These are phyloP conservation scores for Trametes meyenii DNA, from an alignment of 768 basidiomycete species.

Conservation along the genomic window DNA sequence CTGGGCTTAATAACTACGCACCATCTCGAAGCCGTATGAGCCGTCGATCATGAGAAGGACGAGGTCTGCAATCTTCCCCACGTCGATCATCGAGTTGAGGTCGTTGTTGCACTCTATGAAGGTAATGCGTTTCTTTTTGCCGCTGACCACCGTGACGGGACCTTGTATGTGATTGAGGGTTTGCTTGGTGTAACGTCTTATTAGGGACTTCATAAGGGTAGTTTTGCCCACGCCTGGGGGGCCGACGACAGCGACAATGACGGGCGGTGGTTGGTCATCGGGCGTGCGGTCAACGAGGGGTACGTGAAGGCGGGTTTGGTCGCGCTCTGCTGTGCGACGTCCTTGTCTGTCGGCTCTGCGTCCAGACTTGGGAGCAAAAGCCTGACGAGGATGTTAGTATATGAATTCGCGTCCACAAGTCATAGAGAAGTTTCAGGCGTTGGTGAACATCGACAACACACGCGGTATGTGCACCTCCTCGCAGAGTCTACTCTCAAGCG, in stretches of 20 bases:
- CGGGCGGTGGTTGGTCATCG: slow-evolving; percentile 87
- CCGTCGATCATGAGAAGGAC: slow-evolving; percentile 98
- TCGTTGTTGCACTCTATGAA: slow-evolving; percentile 98
- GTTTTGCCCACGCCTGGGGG: slow-evolving; percentile 98
- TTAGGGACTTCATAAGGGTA: slow-evolving; percentile 88
- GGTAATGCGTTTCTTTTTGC: slow-evolving; percentile 91
- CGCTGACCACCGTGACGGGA: slow-evolving; percentile 92
- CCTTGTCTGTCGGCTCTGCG: slow-evolving; percentile 88
- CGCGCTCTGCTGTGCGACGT: slow-evolving; percentile 86
- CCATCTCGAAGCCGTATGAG: slow-evolving; percentile 99
- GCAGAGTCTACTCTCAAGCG: no score
- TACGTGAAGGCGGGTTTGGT: slow-evolving; percentile 94
- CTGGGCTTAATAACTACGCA: slow-evolving; percentile 38
- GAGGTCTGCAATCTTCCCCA: slow-evolving; percentile 95
- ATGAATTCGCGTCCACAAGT: neutral
- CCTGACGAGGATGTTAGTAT: slow-evolving; percentile 46
- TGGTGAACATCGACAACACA: no score
- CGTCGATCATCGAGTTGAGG: slow-evolving; percentile 97
- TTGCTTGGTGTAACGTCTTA: slow-evolving; percentile 93
- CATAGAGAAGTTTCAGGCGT: neutral
- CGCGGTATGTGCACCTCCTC: no score
- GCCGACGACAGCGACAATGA: slow-evolving; percentile 93
- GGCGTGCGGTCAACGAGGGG: slow-evolving; percentile 95
- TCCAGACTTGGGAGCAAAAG: slow-evolving; percentile 92
- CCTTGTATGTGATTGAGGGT: slow-evolving; percentile 87